These are phyloP conservation scores for Xylaria longipes DNA, from an alignment of 495 filamentous ascomycete genomes.

Conservation along the genomic window DNA sequence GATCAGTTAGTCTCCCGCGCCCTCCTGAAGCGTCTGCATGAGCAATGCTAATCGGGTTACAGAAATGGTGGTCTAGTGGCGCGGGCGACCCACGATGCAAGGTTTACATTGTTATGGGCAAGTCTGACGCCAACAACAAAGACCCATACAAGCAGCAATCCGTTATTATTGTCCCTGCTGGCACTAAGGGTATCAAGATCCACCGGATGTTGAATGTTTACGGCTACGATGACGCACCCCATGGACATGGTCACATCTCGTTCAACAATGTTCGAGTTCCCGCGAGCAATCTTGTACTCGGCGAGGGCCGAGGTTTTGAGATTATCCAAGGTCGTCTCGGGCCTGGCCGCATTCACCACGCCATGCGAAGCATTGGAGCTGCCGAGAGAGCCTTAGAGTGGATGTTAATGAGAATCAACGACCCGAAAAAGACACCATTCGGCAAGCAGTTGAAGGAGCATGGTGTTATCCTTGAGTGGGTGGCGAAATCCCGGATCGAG, in stretches of 20 bases:
- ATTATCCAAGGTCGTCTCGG: constrained; percentile 94
- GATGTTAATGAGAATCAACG: constrained; percentile 89
- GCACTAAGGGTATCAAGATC: constrained; percentile 76
- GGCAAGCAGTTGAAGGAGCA: constrained; percentile 80
- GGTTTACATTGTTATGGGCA: constrained; percentile 92
- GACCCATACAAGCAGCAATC: constrained; percentile 88
- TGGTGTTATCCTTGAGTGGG: constrained; percentile 92
- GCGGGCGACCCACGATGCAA: constrained; percentile 90
- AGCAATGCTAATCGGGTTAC: constrained; percentile 10
- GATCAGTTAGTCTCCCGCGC: constrained; percentile 62
- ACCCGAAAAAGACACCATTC: constrained; percentile 84
- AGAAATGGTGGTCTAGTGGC: constrained; percentile 98
- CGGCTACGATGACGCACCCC: constrained; percentile 93
- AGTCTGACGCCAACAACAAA: constrained; percentile 72
- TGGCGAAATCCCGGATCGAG: constrained; percentile 86
- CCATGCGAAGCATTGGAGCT: constrained; percentile 88
- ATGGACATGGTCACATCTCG: constrained; percentile 88
- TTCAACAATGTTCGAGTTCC: constrained; percentile 89
- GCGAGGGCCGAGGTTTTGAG: constrained; percentile 92
- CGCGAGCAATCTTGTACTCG: constrained; percentile 77
- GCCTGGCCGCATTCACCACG: constrained; percentile 92
- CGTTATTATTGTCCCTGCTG: constrained; percentile 81
- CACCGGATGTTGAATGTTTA: constrained; percentile 89
- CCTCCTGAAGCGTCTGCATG: neutral
- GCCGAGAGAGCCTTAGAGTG: constrained; percentile 86